Evolutionary conservation across 2,329 filamentous ascomycete species (phyloP), one percentile per base, ranked within the genome.

Genomic region (Colletotrichum godetiae): DNA sequence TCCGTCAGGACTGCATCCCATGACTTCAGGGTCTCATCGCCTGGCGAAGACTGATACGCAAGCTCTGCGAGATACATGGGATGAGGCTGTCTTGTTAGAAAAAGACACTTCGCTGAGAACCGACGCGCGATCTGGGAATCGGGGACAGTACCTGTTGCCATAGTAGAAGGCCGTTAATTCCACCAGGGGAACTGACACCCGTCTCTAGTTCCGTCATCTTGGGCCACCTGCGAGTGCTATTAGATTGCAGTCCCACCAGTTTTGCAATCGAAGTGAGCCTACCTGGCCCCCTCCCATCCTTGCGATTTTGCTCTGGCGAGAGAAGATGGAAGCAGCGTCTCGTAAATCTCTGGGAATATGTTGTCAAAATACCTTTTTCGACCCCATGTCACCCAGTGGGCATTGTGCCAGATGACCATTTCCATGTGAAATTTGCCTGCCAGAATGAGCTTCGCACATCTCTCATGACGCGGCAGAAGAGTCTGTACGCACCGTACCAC

Each of bases 101-200:
- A 22, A 75, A 37, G 8, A 56, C 4, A 1, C 6, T 22, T 42
- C 27, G 5, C 6, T 2, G 2, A 7, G 27, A 19, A 31, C 6
- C 4, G 5, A 5, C 10, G 19, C 29, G 55, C 4, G 15, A 19
- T 64, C 4, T 5, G 13, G 2, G 5, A 12, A 15, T 19, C 10
- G 13, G 11, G 24, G 6, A 13, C 11, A 11, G 53, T 61, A 76
- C 76, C 67, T 91, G 89, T 76, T 92, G 90, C 90, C 90, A 92
- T 67, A 91, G 88, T 2, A 92, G 80, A 1, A 92, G 80, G 6
- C 86, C 87, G 76, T 92, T 92, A 76, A 91, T 91, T 70, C 89
- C 87, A 1, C 90, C 90, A 0, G 90, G 78, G 0, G 77, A 78
- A 15, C 77, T 79, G 10, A 70, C 65, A 0, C 77, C 78, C 0